These are phyloP conservation scores for Candida gigantensis DNA, from an alignment of 1,139 yeast species.

Conservation along the genomic window DNA sequence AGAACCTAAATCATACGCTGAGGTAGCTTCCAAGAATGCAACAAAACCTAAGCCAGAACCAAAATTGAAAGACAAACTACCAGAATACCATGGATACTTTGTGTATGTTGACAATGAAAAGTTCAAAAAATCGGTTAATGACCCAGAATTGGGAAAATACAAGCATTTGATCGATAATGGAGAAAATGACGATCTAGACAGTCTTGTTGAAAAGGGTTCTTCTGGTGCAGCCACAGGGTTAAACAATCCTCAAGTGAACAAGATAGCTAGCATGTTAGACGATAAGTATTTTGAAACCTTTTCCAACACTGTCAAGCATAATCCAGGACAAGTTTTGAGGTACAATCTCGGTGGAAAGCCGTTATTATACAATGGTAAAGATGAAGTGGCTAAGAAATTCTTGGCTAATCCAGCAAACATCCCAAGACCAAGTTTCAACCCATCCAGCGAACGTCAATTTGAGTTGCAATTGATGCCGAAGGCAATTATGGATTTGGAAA, in stretches of 20 bases:
- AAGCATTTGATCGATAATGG: conserved; percentile 51
- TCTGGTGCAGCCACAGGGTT: conserved; percentile 22
- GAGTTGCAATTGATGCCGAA: conserved; percentile 96
- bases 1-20: conserved; percentile 25
- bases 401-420: conserved; percentile 29
- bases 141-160: conserved; percentile 47
- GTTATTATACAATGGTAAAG: conserved; percentile 66
- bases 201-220: conserved; percentile 10
- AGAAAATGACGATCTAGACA: conserved; percentile 10
- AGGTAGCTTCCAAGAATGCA: conserved; percentile 21
- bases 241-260: conserved; percentile 37
- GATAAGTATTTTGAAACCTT: conserved; percentile 82
- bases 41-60: conserved; percentile 13
- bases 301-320: conserved; percentile 69
- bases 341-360: conserved; percentile 80
- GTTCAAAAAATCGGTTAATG: conserved; percentile 39
- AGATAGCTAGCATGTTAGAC: conserved; percentile 56
- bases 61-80: conserved; percentile 27
- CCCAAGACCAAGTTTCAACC: conserved; percentile 60
- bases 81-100: conserved; percentile 63
- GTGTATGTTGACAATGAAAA: conserved; percentile 70
- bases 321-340: conserved; percentile 83
- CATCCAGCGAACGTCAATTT: conserved; percentile 63
- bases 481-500: conserved; percentile 79
- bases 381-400: conserved; percentile 50